Conservation (phyloP, 2,329 filamentous ascomycete species). For the Pseudogymnoascus sp. region DNA sequence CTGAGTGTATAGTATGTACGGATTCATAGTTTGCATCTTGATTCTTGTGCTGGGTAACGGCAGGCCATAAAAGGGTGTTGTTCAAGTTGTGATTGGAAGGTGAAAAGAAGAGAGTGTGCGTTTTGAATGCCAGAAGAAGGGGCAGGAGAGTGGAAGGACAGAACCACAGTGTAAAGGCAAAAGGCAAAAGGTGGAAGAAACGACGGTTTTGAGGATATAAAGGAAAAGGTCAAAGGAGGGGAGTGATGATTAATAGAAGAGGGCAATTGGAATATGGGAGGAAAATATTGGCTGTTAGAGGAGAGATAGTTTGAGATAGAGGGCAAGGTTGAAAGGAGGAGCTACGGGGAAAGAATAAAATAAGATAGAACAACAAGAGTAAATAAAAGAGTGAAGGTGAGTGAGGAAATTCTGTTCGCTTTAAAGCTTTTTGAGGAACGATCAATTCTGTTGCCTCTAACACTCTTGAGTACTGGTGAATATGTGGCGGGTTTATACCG, state of each 20-base stretch:
- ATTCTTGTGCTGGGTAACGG: not conserved
- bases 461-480: not conserved
- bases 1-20: not conserved
- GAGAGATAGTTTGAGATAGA: constrained; percentile 10
- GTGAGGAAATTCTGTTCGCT: not conserved
- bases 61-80: not conserved
- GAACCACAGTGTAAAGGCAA: not conserved
- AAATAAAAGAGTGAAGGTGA: not conserved
- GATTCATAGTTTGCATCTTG: not conserved
- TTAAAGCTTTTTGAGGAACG: not conserved
- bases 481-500: not conserved
- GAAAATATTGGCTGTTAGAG: constrained; percentile 2
- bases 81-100: not conserved
- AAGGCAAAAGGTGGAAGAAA: not conserved
- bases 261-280: not conserved
- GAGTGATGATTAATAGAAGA: not conserved
- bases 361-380: not conserved
- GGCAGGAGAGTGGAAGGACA: not conserved
- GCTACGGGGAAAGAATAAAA: constrained; percentile 12
- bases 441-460: not conserved
- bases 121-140: not conserved
- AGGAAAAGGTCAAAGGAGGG: not conserved
- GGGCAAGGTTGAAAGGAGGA: constrained; percentile 12
- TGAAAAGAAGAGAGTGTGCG: not conserved
- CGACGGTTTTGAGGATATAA: not conserved